A percentile compares a stretch with the other conserved stretches of the same genome.
Conservation (phyloP, 2,329 filamentous ascomycete genomes). For the Colletotrichum simmondsii region DNA sequence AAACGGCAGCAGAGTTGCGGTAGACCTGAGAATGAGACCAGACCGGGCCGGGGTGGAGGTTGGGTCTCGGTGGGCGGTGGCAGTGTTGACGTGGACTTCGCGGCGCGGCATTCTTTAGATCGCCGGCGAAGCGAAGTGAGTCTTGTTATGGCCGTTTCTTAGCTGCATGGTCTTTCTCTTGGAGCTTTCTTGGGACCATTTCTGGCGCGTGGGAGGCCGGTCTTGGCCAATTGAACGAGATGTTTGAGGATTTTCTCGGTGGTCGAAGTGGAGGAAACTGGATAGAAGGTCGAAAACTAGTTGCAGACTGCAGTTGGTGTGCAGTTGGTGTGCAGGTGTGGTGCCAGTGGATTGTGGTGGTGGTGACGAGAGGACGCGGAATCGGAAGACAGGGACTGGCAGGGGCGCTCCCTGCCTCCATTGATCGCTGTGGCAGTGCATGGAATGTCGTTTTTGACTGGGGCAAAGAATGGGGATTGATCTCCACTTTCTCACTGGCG, state of each 20-base stretch:
- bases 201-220: background rate
- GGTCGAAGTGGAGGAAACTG: background rate
- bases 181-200: conserved; percentile 19
- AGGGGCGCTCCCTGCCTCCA: conserved; percentile 20
- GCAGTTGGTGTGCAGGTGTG: too few species aligned
- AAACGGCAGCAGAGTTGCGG: background rate
- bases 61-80: conserved; percentile 25
- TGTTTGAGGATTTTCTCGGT: background rate
- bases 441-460: conserved; percentile 21
- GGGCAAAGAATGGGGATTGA: conserved; percentile 20
- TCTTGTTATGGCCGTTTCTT: conserved; percentile 23
- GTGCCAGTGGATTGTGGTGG: background rate
- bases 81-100: conserved; percentile 28
- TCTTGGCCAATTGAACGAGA: conserved; percentile 20
- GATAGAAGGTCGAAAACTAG: background rate
- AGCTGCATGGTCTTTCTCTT: conserved; percentile 30
- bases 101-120: conserved; percentile 21
- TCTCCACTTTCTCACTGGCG: conserved; percentile 4
- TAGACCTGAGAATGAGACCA: background rate
- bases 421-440: conserved; percentile 35
- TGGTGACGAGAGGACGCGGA: background rate
- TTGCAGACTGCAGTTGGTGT: too few species aligned
- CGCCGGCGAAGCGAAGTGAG: conserved; percentile 22
- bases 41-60: conserved; percentile 12
- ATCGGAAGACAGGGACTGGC: background rate